Percentiles rank a stretch among this genome's conserved stretches.
Evolutionary conservation across 192 early-diverging fungal species (phyloP).

Genomic region (Backusella sp.): DNA sequence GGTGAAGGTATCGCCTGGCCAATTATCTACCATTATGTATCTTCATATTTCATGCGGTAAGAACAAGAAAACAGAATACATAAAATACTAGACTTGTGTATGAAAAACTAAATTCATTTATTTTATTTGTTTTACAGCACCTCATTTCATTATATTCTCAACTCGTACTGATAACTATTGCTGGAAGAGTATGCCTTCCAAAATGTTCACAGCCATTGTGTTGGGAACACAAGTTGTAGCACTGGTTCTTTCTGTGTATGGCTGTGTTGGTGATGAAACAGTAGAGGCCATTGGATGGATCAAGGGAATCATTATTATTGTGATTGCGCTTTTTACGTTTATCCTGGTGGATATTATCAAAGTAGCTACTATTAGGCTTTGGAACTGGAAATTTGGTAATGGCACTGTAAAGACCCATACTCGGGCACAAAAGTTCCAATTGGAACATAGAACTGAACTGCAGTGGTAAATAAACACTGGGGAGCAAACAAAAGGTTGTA

Average conservation of each 20-base stretch:
- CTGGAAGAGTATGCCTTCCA: slow-evolving; percentile 59
- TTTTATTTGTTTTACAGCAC: slow-evolving; percentile 33
- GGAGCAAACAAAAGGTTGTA: background rate
- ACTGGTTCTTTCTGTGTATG: slow-evolving; percentile 51
- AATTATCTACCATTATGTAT: slow-evolving; percentile 73
- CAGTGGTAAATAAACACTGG: background rate
- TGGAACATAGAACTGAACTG: background rate
- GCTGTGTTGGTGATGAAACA: slow-evolving; percentile 34
- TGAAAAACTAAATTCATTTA: background rate
- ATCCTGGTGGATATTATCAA: slow-evolving; percentile 67
- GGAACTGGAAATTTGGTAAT: background rate
- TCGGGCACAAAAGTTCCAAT: slow-evolving; percentile 2
- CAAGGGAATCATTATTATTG: slow-evolving; percentile 51
- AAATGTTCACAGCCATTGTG: slow-evolving; percentile 56
- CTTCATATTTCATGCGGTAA: slow-evolving; percentile 65
- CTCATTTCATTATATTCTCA: slow-evolving; percentile 78
- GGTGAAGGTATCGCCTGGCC: slow-evolving; percentile 13
- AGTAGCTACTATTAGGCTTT: slow-evolving; percentile 32
- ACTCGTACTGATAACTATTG: slow-evolving; percentile 62
- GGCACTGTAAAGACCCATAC: background rate
- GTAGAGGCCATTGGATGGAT: slow-evolving; percentile 42
- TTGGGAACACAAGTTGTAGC: slow-evolving; percentile 72
- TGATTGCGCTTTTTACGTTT: slow-evolving; percentile 53
- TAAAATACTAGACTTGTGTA: background rate
- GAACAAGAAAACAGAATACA: background rate